phyloP scores from a whole-genome alignment of 352 stramenopile genomes.

The Phytophthora capsici region DNA sequence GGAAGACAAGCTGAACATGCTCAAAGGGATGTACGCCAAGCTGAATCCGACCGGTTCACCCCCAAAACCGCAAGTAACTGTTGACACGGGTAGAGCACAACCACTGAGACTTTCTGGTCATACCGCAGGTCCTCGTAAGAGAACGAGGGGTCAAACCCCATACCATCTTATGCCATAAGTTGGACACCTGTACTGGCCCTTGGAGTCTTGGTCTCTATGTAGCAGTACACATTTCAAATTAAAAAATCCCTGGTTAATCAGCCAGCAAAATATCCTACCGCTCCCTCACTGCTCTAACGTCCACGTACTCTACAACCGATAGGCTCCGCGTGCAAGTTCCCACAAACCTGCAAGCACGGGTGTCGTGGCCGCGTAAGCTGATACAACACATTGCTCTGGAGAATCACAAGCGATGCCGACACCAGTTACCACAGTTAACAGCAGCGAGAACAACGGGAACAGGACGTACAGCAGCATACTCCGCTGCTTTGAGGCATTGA shows the following conservation, averaged over 20 bases:
- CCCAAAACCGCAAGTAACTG: not conserved
- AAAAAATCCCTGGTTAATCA: conserved; percentile 30
- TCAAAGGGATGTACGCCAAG: not conserved
- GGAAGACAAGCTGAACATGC: not conserved
- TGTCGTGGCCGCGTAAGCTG: conserved; percentile 39
- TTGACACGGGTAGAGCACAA: not conserved
- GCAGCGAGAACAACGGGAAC: conserved; percentile 70
- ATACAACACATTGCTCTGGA: conserved; percentile 60
- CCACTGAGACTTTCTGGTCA: not conserved
- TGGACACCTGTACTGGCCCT: not conserved
- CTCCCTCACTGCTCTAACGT: conserved; percentile 29
- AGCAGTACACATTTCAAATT: conserved; percentile 30
- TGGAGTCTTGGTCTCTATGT: conserved; percentile 16
- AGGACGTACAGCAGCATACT: conserved; percentile 56
- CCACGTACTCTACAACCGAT: conserved; percentile 52
- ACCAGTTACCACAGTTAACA: conserved; percentile 64
- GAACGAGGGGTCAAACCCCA: not conserved
- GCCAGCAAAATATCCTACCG: conserved; percentile 35
- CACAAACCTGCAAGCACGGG: conserved; percentile 44
- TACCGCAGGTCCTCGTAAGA: not conserved
- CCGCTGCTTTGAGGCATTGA: conserved; percentile 40
- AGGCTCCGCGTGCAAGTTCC: conserved; percentile 49
- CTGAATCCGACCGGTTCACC: not conserved
- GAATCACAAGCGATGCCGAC: conserved; percentile 80
- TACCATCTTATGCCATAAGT: not conserved